Percentiles rank a stretch among this genome's conserved stretches.
Conservation (phyloP, 1,139 yeast species). For the Saccharomycopsis crataegensis region DNA sequence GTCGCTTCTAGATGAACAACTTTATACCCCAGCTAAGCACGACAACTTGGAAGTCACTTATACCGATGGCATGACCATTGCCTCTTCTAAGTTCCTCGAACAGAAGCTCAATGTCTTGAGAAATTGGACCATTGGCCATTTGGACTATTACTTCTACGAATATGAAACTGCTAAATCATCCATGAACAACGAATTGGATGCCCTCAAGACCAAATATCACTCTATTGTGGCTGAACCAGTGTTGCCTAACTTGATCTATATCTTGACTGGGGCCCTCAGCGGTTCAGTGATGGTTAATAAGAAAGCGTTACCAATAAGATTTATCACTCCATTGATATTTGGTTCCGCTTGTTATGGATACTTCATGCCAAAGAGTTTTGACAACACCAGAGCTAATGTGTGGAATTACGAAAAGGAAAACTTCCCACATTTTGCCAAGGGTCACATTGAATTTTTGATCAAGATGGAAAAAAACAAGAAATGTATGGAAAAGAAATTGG, state of each 20-base stretch:
- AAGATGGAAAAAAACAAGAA: conserved; percentile 20
- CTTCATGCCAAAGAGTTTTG: conserved; percentile 32
- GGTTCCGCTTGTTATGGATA: conserved; percentile 37
- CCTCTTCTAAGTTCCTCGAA: conserved; percentile 12
- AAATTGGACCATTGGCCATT: conserved; percentile 10
- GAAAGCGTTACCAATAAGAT: conserved; percentile 42
- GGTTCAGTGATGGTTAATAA: conserved; percentile 49
- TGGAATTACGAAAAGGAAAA: conserved; percentile 27
- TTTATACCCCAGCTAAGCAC: not conserved
- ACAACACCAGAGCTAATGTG: conserved; percentile 26
- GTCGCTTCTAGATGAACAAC: conserved; percentile 5
- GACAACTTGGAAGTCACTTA: conserved; percentile 1
- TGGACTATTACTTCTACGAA: conserved; percentile 17
- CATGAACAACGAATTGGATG: conserved; percentile 12
- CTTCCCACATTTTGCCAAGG: conserved; percentile 30
- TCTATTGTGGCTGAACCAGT: conserved; percentile 17
- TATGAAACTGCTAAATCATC: conserved; percentile 19
- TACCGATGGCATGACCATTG: conserved; percentile 18
- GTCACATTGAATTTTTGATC: conserved; percentile 22
- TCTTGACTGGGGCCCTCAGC: conserved; percentile 46
- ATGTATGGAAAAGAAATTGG: not conserved
- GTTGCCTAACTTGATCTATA: conserved; percentile 47
- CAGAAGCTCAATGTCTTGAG: conserved; percentile 7
- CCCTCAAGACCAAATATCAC: conserved; percentile 2
- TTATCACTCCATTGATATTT: conserved; percentile 41